Evolutionary conservation across 192 early-diverging fungal species (phyloP).

Genomic region (Coemansia sp.): DNA sequence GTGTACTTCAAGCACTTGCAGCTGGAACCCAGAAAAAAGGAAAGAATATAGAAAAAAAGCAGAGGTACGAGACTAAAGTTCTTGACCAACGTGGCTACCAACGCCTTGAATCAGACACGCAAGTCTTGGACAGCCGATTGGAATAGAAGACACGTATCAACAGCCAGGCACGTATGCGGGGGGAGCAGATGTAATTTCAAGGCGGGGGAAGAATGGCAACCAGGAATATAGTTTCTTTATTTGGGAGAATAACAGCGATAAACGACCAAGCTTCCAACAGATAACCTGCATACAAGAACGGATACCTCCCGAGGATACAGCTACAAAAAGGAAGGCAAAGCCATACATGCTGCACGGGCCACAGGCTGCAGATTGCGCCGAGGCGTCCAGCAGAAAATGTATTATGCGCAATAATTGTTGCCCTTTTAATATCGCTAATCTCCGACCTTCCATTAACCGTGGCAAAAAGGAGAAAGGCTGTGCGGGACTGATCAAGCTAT

Average conservation of each 20-base stretch:
- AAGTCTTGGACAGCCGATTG: not conserved
- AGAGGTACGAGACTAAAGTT: not conserved
- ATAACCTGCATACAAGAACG: too few species aligned
- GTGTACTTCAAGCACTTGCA: too few species aligned
- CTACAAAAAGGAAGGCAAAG: too few species aligned
- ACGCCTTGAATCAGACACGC: not conserved
- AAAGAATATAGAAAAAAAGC: conserved; percentile 1
- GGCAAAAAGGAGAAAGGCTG: conserved; percentile 3
- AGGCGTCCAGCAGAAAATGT: too few species aligned
- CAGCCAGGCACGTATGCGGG: not conserved
- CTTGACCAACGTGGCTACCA: conserved; percentile 1
- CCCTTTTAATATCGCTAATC: conserved; percentile 2
- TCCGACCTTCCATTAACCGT: not conserved
- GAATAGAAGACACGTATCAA: not conserved
- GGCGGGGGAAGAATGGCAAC: too few species aligned
- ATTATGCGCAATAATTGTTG: not conserved
- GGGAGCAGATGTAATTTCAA: conserved; percentile 1
- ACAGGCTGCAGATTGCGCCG: too few species aligned
- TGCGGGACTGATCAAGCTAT: not conserved
- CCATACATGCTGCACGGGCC: not conserved
- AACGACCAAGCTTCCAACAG: not conserved
- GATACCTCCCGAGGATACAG: too few species aligned
- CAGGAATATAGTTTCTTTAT: too few species aligned
- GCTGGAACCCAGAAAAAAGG: too few species aligned
- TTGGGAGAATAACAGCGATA: not conserved